phyloP scores from a whole-genome alignment of 2,329 filamentous ascomycete genomes.

The Pseudopithomyces maydicus region DNA sequence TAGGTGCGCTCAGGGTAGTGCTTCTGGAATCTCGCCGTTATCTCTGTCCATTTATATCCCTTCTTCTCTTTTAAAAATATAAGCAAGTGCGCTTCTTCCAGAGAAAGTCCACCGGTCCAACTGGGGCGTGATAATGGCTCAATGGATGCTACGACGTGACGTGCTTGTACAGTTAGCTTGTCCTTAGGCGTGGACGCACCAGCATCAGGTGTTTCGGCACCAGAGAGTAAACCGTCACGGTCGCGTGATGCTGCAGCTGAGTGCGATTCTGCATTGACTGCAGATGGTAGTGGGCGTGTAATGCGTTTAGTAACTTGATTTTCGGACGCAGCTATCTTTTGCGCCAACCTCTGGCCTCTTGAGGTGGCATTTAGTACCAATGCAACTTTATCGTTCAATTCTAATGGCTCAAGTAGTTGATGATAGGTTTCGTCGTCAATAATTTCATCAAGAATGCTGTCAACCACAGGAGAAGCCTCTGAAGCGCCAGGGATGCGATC shows the following conservation, averaged over 20 bases:
- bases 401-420: neutral
- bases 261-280: neutral
- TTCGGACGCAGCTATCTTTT: neutral
- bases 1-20: constrained; percentile 40
- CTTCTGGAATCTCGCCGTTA: constrained; percentile 29
- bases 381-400: neutral
- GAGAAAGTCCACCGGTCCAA: constrained; percentile 13
- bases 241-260: neutral
- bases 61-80: constrained; percentile 50
- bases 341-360: neutral
- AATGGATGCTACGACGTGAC: neutral
- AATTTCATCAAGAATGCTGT: neutral
- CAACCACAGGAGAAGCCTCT: neutral
- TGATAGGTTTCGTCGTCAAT: neutral
- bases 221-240: constrained; percentile 5
- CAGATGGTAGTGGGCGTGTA: no score
- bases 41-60: constrained; percentile 41
- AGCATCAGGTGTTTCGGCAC: neutral
- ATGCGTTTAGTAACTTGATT: neutral
- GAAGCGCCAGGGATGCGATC: neutral
- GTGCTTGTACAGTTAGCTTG: neutral
- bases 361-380: neutral
- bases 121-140: neutral
- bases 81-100: constrained; percentile 39
- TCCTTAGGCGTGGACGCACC: neutral